Conservation (phyloP, 306 rosid species). For the Cucumis hystrix region DNA sequence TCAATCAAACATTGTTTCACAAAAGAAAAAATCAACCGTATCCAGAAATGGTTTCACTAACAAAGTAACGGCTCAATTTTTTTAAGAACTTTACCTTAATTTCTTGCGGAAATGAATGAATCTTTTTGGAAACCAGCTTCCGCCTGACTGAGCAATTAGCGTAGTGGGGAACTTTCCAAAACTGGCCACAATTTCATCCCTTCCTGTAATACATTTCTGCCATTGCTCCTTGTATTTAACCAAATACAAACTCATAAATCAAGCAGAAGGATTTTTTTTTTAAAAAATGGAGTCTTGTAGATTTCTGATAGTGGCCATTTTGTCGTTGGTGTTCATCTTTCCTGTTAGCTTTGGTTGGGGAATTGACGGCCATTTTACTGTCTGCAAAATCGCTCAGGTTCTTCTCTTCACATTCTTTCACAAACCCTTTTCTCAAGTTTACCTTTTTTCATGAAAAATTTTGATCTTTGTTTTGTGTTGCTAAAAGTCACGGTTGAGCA, state of each 20-base stretch:
- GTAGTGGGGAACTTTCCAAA: not conserved
- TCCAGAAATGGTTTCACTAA: not conserved
- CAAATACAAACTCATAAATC: not conserved
- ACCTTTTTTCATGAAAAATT: not conserved
- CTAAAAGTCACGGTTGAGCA: conserved; percentile 37
- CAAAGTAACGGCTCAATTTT: no score
- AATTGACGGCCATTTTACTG: conserved; percentile 44
- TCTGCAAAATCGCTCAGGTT: conserved; percentile 75
- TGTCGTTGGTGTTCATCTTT: conserved; percentile 25
- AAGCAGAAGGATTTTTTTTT: not conserved
- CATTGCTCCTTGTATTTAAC: not conserved
- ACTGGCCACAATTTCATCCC: not conserved
- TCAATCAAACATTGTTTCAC: no score
- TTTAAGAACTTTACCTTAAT: no score
- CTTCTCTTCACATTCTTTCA: not conserved
- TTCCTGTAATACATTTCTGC: not conserved
- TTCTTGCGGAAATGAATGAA: not conserved
- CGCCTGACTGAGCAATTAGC: no score
- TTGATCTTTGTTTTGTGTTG: not conserved
- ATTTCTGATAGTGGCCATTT: conserved; percentile 9
- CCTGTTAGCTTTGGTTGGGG: conserved; percentile 57
- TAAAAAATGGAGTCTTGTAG: conserved; percentile 16
- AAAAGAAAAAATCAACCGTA: not conserved
- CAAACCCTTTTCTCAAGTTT: not conserved
- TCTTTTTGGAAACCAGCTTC: not conserved